Base-by-base conservation (phyloP, 257 asterid species). In the Osmanthus fragrans region DNA sequence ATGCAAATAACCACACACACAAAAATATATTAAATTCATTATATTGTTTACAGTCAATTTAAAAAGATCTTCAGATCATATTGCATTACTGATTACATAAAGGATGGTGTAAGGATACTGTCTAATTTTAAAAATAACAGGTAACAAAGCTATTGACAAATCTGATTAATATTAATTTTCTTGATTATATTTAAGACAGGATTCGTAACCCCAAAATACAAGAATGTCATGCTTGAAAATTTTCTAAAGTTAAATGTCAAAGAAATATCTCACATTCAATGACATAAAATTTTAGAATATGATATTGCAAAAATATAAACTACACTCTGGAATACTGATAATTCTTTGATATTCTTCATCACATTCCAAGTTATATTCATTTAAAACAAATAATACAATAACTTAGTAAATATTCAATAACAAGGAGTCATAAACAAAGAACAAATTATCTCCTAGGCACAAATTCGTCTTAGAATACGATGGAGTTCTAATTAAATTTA, bases 1-100 rank as follows among this genome's bases (percentile, higher is more conserved):
- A 75, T 67, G 36, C 45, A 83, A 67, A 60, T 63, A 63, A 72
- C 67, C 73, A 66, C 51, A 73, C 27, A 13, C 7, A 15, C 4
- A 45, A 37, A 63, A 67, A 60, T 2, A 18, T 15, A 16, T 5
- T 5, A 6, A 75, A 30, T 58, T 54, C 25, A 54, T 2, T 54
- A 4, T 54, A 54, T 54, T 6, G 11, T 6, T 54, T 0, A n/a
- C 27, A 19, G n/a, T 54, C 64, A 54, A 54, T 54, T 54, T 54
- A 54, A 54, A 54, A 54, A 54, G n/a, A 47, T 15, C n/a, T 47
- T 47, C 56, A 47, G 56, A 3, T 47, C 56, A 42, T 4, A 4
- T 47, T 47, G n/a, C 56, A 4, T 45, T 47, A 16, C 7, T 47
- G 56, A 47, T 47, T 47, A 47, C 56, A 15, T 4, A 47, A 47